Conservation (phyloP, 192 early-diverging fungal species). For the Irineochytrium annulatum region DNA sequence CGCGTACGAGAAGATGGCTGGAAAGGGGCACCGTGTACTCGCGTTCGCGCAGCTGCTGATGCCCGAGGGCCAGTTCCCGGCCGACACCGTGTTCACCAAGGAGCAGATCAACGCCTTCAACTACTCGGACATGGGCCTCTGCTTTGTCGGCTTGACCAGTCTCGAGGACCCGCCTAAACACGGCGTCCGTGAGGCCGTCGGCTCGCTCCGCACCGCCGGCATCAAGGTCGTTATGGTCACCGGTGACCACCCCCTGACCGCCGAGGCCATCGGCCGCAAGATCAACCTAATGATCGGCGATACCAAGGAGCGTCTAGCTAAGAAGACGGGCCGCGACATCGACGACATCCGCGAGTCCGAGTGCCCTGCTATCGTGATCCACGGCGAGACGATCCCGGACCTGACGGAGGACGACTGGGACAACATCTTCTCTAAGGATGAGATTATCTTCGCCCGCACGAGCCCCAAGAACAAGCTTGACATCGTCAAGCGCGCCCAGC, state of each 20-base stretch:
- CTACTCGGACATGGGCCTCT: slow-evolving; percentile 52
- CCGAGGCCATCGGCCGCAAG: slow-evolving; percentile 85
- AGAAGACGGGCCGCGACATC: slow-evolving; percentile 54
- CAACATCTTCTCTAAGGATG: slow-evolving; percentile 68
- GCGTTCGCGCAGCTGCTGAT: slow-evolving; percentile 81
- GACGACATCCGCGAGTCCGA: slow-evolving; percentile 54
- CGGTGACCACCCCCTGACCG: slow-evolving; percentile 92
- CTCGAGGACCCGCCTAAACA: slow-evolving; percentile 96
- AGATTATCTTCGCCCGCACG: slow-evolving; percentile 92
- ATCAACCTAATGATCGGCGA: slow-evolving; percentile 86
- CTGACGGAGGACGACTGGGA: slow-evolving; percentile 81
- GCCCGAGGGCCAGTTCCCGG: slow-evolving; percentile 64
- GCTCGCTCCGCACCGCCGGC: slow-evolving; percentile 79
- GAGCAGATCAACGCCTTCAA: slow-evolving; percentile 66
- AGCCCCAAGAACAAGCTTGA: slow-evolving; percentile 93
- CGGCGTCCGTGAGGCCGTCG: slow-evolving; percentile 90
- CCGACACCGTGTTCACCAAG: slow-evolving; percentile 69
- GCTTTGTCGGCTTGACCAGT: slow-evolving; percentile 79
- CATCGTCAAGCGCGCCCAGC: slow-evolving; percentile 86
- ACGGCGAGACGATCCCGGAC: slow-evolving; percentile 71
- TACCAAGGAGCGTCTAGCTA: slow-evolving; percentile 75
- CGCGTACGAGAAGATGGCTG: slow-evolving; percentile 73
- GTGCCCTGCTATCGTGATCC: slow-evolving; percentile 74
- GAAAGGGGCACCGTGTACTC: slow-evolving; percentile 82
- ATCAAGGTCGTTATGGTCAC: slow-evolving; percentile 98